Evolutionary conservation across 2,329 filamentous ascomycete genomes (phyloP).

Genomic region (Lachnellula arida): DNA sequence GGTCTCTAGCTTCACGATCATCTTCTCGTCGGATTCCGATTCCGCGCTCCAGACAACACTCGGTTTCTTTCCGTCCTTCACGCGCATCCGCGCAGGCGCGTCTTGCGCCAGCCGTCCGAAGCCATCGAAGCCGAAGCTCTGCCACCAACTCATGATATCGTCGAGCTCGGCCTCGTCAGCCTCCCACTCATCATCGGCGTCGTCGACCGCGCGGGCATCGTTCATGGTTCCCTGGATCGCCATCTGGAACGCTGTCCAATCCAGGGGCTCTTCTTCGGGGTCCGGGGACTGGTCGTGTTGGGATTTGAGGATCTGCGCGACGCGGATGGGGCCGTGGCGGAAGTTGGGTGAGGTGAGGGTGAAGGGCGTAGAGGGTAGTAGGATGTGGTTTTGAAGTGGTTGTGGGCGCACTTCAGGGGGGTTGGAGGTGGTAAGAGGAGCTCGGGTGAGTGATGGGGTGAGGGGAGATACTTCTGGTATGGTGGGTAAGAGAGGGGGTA

Average conservation of each 20-base stretch:
- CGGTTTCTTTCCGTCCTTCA: conserved; percentile 1
- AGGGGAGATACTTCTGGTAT: conserved; percentile 38
- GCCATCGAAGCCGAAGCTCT: conserved; percentile 16
- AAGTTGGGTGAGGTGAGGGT: conserved; percentile 46
- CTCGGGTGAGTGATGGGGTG: conserved; percentile 1
- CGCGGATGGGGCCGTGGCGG: conserved; percentile 51
- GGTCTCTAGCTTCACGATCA: not conserved
- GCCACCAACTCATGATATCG: conserved; percentile 23
- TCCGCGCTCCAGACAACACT: not conserved
- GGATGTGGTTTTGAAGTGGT: conserved; percentile 32
- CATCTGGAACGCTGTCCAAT: conserved; percentile 64
- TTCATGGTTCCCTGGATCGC: conserved; percentile 55
- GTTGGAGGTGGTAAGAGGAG: conserved; percentile 1
- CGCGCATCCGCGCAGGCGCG: not conserved
- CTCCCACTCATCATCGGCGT: conserved; percentile 12
- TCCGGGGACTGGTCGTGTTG: conserved; percentile 7
- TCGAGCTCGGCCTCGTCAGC: conserved; percentile 19
- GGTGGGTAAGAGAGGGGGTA: conserved; percentile 33
- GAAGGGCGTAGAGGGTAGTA: conserved; percentile 38
- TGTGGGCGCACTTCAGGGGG: not conserved
- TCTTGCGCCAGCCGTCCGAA: not conserved
- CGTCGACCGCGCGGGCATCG: conserved; percentile 22
- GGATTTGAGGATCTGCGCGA: conserved; percentile 42
- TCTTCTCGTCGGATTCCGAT: not conserved
- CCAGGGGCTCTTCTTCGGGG: conserved; percentile 45